Percentiles rank a stretch among this genome's conserved stretches.
These are phyloP conservation scores for Multifurca ochricompacta DNA, from an alignment of 768 basidiomycete genomes.

Conservation along the genomic window DNA sequence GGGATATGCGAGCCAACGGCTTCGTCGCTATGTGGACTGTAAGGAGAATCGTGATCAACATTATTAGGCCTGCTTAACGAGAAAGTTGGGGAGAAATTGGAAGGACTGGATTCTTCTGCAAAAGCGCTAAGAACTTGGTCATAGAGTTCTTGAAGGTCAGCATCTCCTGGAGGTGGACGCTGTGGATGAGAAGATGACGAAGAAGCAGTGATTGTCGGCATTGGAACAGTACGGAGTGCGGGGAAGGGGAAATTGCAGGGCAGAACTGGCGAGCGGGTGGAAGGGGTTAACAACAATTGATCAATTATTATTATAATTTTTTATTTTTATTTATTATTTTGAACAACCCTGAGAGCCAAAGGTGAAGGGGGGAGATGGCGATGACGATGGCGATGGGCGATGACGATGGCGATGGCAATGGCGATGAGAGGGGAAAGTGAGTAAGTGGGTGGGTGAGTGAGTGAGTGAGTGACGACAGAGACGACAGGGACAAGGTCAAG, in stretches of 20 bases:
- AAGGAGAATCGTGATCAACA: conserved; percentile 17
- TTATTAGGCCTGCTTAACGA: conserved; percentile 11
- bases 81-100: conserved; percentile 18
- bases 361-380: too few species aligned
- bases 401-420: neutral
- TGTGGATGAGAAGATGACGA: conserved; percentile 9
- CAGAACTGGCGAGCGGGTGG: too few species aligned
- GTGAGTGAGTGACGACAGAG: neutral
- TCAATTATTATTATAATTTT: too few species aligned
- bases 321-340: too few species aligned
- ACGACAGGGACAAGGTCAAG: too few species aligned
- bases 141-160: conserved; percentile 66
- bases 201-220: conserved; percentile 18
- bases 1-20: neutral
- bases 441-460: neutral
- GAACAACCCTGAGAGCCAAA: too few species aligned
- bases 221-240: neutral
- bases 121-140: conserved; percentile 70
- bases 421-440: neutral
- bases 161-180: conserved; percentile 44
- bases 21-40: conserved; percentile 21
- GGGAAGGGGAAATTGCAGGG: too few species aligned
- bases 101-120: conserved; percentile 38
- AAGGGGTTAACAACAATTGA: too few species aligned
- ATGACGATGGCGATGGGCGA: too few species aligned